A percentile compares a stretch with the other conserved stretches of the same genome.
Evolutionary conservation across 805 yeast genomes (phyloP).

Genomic region (Schizosaccharomyces lindneri): DNA sequence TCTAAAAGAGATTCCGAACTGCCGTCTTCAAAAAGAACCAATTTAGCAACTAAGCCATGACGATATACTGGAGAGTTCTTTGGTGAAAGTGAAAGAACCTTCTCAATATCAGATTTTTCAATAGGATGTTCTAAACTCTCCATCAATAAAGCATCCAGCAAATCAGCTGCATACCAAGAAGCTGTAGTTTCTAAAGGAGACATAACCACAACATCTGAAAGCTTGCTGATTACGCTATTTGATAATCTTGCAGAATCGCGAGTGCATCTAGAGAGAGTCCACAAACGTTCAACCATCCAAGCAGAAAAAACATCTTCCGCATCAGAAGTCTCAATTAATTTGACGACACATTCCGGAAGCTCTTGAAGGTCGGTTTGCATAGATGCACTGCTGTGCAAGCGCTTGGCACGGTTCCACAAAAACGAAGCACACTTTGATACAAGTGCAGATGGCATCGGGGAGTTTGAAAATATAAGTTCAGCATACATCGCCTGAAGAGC

Average conservation of each 20-base stretch:
- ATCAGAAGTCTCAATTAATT: neutral
- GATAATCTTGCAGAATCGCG: neutral
- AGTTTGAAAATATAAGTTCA: conserved; percentile 7
- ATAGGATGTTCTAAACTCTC: neutral
- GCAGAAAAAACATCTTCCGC: neutral
- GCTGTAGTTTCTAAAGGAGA: neutral
- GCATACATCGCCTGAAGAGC: conserved; percentile 14
- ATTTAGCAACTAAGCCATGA: conserved; percentile 11
- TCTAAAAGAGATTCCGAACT: conserved; percentile 4
- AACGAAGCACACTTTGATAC: neutral
- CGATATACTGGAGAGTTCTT: conserved; percentile 10
- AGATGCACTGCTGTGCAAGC: neutral
- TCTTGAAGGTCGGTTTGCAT: neutral
- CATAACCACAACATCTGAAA: neutral
- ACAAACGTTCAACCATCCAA: neutral
- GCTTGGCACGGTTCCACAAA: neutral
- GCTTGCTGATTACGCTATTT: neutral
- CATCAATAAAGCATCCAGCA: neutral
- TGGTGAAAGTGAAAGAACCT: conserved; percentile 9
- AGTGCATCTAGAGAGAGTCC: neutral
- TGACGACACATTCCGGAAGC: neutral
- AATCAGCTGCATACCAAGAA: neutral
- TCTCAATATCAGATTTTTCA: neutral
- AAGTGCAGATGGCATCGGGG: neutral
- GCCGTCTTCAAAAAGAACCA: conserved; percentile 11